These are phyloP conservation scores for Camptophora hylomeconis DNA, from an alignment of 2,329 filamentous ascomycete genomes.

Conservation along the genomic window DNA sequence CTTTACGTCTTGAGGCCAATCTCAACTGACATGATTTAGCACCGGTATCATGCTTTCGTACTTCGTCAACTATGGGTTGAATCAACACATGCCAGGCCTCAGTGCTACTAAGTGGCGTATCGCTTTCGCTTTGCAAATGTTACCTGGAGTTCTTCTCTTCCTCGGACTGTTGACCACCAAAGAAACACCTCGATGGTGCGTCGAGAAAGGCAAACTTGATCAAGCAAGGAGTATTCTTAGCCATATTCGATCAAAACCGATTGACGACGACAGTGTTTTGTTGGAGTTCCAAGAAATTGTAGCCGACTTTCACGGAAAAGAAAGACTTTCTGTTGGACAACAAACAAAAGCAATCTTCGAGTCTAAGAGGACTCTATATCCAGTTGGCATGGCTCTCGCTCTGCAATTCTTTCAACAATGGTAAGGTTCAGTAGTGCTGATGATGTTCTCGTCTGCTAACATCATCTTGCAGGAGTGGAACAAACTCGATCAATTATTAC, in stretches of 20 bases:
- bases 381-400: too few relatives aligned
- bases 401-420: too few relatives aligned
- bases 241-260: slow-evolving; percentile 41
- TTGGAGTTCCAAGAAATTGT: slow-evolving; percentile 49
- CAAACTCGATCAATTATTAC: slow-evolving; percentile 54
- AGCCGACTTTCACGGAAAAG: slow-evolving; percentile 43
- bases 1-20: too few relatives aligned
- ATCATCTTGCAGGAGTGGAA: slow-evolving; percentile 12
- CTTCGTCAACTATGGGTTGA: slow-evolving; percentile 43
- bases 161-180: slow-evolving; percentile 19
- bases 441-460: slow-evolving; percentile 29
- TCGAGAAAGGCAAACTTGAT: slow-evolving; percentile 55
- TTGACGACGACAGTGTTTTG: slow-evolving; percentile 40
- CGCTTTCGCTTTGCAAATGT: slow-evolving; percentile 50
- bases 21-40: too few relatives aligned
- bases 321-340: slow-evolving; percentile 47
- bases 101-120: slow-evolving; percentile 47
- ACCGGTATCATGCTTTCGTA: slow-evolving; percentile 27
- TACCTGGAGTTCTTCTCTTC: slow-evolving; percentile 26
- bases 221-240: slow-evolving; percentile 44
- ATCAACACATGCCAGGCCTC: slow-evolving; percentile 31
- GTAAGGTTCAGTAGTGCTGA: slow-evolving; percentile 37
- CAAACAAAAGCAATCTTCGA: slow-evolving; percentile 40
- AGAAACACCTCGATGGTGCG: slow-evolving; percentile 28
- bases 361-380: too few relatives aligned